Base-by-base conservation (phyloP, 192 early-diverging fungal species). In the Podila epicladia region DNA sequence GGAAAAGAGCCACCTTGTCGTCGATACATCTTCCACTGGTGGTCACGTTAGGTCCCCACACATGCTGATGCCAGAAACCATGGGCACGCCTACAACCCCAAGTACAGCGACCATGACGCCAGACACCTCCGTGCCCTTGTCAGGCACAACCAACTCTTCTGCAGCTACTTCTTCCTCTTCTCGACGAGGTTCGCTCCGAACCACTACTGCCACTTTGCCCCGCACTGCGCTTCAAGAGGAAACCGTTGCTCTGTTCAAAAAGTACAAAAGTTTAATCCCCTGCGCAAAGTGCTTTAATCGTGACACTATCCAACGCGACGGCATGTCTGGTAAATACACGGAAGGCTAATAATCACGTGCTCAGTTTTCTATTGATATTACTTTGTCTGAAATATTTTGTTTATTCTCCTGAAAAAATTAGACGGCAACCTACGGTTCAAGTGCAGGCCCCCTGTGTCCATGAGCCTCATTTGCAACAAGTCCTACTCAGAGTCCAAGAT, bases 401-500 rank as follows among this genome's bases (percentile, higher is more conserved):
- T 37, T 4, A 0, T 37, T 51, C 11, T 65, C 58, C 4, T 17
- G 13, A 17, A 45, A 45, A 45, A 50, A 55, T 11, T 11, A 80
- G 77, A 80, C 19, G 77, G 77, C 2, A 80, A 80, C 49, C 71
- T 80, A 24, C 58, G 77, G 22, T 80, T 80, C 62, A 80, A 80
- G 53, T 80, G 77, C 37, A 7, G 77, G 8, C 77, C 77, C 1
- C 77, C 77, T 15, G 77, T 80, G 1, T 80, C 77, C 4, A 80
- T 73, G 71, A 80, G 77, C 41, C 41, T 80, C 28, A 80, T 80
- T 26, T 80, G 77, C 29, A 80, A 80, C 71, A 80, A 80, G 28
- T 80, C 77, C 0, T 80, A 80, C 45, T 80, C 77, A 13, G 77
- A 80, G 57, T 80, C 77, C 62, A 80, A 80, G 67, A 80, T 80